Base-by-base conservation (phyloP, 2,329 filamentous ascomycete genomes). In the Penicillium decumbens region DNA sequence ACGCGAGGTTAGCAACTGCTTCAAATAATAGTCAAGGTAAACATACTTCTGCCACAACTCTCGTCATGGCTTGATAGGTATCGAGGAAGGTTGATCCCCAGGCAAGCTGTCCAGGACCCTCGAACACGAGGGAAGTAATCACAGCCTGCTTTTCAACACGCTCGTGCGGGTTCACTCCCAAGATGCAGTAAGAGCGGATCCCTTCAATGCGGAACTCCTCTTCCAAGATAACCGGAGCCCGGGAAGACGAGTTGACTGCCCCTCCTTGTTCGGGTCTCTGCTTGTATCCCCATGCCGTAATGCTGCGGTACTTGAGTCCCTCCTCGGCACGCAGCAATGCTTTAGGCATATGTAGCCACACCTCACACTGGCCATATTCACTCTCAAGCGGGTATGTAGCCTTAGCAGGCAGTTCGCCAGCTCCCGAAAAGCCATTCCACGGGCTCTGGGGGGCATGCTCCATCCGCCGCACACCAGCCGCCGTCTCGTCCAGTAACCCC, bases 161-260 rank as follows among this genome's bases (percentile, higher is more conserved):
- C 61, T 79, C 77, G 53, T 78, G 76, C 1, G 72, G 68, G 50
- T 79, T 79, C n/a, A 79, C 75, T 1, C 77, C 77, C 49, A 79
- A 67, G 27, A 79, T 73, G 57, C 72, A 75, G 41, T 70, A 65
- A 53, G 71, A 73, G 23, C 71, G 64, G 42, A 77, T 71, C 1
- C 68, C 68, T 32, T 73, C 69, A 51, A 77, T 69, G 1, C 63
- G 62, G 50, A 72, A 72, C 49, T 70, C 67, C 48, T 72, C 66
- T 41, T 68, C 64, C 53, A 70, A 39, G 5, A 66, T 59, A 30
- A 66, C 57, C 18, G 62, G 58, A 29, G 57, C 59, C 25, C 63
- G 60, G 25, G 56, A 54, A 10, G 61, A 33, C 6, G 46, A 58
- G n/a, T 63, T 63, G 33, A 59, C 55, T 12, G 55, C 57, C 42